Evolutionary conservation across 345 rosid species (phyloP), one percentile per base, ranked within the genome.

Genomic region (Turnera subulata): DNA sequence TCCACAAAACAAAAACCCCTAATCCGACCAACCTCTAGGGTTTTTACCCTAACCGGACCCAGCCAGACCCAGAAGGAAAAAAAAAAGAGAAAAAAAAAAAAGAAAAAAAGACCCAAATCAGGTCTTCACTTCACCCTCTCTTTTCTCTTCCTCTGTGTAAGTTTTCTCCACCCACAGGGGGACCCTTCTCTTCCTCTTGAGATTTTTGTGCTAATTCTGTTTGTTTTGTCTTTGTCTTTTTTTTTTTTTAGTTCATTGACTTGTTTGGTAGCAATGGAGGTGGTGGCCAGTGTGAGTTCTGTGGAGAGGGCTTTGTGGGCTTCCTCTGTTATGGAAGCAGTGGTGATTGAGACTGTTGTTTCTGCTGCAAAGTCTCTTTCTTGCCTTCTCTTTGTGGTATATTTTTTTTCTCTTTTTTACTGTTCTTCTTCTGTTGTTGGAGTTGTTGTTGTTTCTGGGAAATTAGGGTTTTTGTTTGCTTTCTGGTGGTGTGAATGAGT

Each of bases 351-450:
- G 65, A 70, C 74, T 33, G 50, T 75, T 50, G 42, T 80, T 57
- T 10, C 78, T 50, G 53, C 62, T 51, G 72, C 63, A 35, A 76
- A 64, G 67, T 76, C 77, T 73, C 76, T 83, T n/a, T 67, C 79
- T 58, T 72, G 69, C 75, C 62, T 76, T 20, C 69, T 72, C 67
- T 69, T 73, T 58, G 55, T 62, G 80, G 83, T 80, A 83, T 62
- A 58, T 6, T 49, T 56, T 55, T 15, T 12, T 19, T 45, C 11
- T 45, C 17, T 12, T 19, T 45, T 11, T 45, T 20, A 40, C 29
- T 56, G 18, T 35, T 35, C n/a, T 53, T 33, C 13, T 53, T 59
- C 22, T 20, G n/a, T 10, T 21, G 12, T 35, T 25, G 16, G 2
- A 14, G 25, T 47, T 23, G 16, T 59, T 15, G 18, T 14, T 33